Conservation (phyloP, 192 early-diverging fungal species). For the Umbelopsis sp. region DNA sequence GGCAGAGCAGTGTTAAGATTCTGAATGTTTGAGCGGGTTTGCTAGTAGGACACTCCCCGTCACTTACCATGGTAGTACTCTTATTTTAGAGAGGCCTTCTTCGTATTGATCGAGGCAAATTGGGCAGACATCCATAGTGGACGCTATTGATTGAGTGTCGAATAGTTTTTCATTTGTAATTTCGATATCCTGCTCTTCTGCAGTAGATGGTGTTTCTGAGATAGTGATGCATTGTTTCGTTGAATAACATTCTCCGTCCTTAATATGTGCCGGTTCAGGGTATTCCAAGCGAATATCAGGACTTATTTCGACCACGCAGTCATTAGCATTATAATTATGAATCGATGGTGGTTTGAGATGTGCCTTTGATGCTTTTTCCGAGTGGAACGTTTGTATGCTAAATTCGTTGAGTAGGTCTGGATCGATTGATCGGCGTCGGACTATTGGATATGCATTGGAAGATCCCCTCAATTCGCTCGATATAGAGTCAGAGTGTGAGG, state of each 20-base stretch:
- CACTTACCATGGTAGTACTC: not conserved
- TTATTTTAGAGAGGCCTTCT: not conserved
- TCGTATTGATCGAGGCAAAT: constrained; percentile 3
- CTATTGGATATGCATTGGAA: not conserved
- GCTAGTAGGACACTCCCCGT: too few species aligned
- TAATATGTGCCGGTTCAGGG: not conserved
- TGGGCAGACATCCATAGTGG: not conserved
- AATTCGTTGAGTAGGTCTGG: not conserved
- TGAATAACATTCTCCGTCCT: not conserved
- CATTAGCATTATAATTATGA: not conserved
- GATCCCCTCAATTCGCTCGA: not conserved
- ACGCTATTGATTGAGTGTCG: not conserved
- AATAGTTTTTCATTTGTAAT: not conserved
- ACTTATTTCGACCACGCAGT: not conserved
- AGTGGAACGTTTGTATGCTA: not conserved
- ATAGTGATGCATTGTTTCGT: not conserved
- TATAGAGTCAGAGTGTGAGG: not conserved
- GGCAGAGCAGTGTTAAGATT: not conserved
- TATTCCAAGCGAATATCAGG: not conserved
- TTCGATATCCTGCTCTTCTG: too few species aligned
- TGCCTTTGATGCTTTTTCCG: not conserved
- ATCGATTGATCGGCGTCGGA: not conserved
- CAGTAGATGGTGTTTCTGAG: too few species aligned
- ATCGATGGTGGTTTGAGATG: too few species aligned
- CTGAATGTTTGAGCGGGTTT: not conserved